Percentiles rank a stretch among this genome's conserved stretches.
Conservation (phyloP, 495 filamentous ascomycete species). For the Glarea lozoyensis region DNA sequence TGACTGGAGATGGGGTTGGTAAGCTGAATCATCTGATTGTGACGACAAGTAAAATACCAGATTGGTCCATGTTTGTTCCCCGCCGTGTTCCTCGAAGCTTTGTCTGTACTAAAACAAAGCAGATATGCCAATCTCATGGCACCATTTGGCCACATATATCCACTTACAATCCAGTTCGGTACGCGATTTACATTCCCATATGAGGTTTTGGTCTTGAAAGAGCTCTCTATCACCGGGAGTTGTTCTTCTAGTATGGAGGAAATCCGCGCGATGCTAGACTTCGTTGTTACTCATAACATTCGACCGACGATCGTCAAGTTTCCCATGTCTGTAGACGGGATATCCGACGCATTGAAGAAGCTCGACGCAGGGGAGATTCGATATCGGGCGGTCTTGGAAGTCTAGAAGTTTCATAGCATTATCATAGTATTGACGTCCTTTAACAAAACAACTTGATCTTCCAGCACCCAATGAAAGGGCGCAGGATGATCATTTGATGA, state of each 20-base stretch:
- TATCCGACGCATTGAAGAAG: constrained; percentile 42
- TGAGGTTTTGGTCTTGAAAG: constrained; percentile 28
- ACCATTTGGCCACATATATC: constrained; percentile 32
- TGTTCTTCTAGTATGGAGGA: constrained; percentile 28
- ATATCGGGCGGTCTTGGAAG: constrained; percentile 44
- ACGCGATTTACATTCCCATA: constrained; percentile 33
- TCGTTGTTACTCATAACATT: constrained; percentile 24
- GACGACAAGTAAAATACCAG: constrained; percentile 22
- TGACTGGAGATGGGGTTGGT: constrained; percentile 8
- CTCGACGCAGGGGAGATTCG: constrained; percentile 43
- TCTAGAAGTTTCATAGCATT: too few species aligned
- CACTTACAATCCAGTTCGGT: constrained; percentile 32
- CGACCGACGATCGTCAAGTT: constrained; percentile 21
- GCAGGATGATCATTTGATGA: neutral
- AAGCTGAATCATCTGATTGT: constrained; percentile 29
- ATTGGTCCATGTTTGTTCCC: constrained; percentile 19
- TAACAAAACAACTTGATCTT: too few species aligned
- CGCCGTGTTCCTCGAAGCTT: neutral
- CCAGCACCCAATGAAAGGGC: neutral
- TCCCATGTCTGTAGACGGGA: constrained; percentile 42
- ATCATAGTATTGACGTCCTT: too few species aligned
- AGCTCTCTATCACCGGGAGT: constrained; percentile 41
- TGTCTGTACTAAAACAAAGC: too few species aligned
- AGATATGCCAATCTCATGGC: constrained; percentile 30
- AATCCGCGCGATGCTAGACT: constrained; percentile 28